These are phyloP conservation scores for Naumovozyma castellii DNA, from an alignment of 805 yeast species.

Conservation along the genomic window DNA sequence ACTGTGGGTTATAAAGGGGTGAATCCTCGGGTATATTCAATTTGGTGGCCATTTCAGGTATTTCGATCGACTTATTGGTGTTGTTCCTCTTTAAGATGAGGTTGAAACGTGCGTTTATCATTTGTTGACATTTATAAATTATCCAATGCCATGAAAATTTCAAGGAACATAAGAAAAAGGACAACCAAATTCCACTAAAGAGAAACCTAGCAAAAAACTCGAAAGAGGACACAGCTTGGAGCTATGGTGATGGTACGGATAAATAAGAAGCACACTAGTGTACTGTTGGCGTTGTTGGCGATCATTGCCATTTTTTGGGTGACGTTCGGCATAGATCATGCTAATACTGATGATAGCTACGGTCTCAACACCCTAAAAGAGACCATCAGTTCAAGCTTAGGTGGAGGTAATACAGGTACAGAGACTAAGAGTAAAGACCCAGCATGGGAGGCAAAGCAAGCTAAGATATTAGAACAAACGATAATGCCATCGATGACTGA, in stretches of 20 bases:
- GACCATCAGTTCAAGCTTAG: background rate
- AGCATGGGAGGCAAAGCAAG: background rate
- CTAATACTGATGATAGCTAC: background rate
- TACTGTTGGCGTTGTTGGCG: background rate
- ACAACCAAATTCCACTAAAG: too few relatives aligned
- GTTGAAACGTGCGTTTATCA: background rate
- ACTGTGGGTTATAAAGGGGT: background rate
- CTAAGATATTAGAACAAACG: slow-evolving; percentile 24
- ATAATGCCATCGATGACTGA: slow-evolving; percentile 95
- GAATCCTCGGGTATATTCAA: background rate
- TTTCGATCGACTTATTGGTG: background rate
- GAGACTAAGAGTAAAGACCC: background rate
- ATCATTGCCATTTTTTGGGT: background rate
- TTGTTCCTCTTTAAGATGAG: background rate
- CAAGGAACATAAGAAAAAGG: too few relatives aligned
- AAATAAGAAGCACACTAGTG: background rate
- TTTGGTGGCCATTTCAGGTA: background rate
- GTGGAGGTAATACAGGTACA: background rate
- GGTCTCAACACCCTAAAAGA: background rate
- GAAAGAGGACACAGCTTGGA: background rate
- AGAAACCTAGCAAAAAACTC: too few relatives aligned
- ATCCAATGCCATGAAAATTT: background rate
- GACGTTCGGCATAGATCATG: background rate
- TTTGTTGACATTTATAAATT: slow-evolving; percentile 1
- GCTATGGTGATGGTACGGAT: background rate